Evolutionary conservation across 805 yeast genomes (phyloP), one percentile per base, ranked within the genome.

Genomic region (Nakazawaea siamensis): DNA sequence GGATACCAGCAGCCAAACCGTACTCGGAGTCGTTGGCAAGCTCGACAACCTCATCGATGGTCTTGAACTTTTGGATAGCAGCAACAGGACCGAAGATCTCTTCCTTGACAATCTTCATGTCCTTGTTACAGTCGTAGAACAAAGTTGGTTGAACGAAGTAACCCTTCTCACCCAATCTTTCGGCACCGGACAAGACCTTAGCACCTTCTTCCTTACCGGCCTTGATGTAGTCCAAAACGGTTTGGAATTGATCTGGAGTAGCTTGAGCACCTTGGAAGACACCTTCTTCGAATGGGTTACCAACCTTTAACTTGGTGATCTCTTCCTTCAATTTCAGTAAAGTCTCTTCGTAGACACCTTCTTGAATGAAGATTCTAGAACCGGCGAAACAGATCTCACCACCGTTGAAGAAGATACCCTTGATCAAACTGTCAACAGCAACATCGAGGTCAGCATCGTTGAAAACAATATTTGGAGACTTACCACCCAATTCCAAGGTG

Each of bases 341-440:
- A 32, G 80, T 64, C 44, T 68, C 64, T 45, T 80, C 86, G 56
- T 81, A 80, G 41, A 78, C 66, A 24, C 70, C 79, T 44, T 76
- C 85, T 60, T 81, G 88, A 42, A 81, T 70, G 53, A 73, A 80
- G 39, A 81, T 65, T 70, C 92, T 76, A 24, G 88, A 80, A 55
- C 88, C 88, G 31, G 88, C 84, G 48, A 82, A 76, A 56, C 90
- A 81, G 39, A 81, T 83, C 62, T 81, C 87, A 60, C 88, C 90
- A 43, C 86, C 78, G 62, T 80, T 80, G 64, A 68, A 73, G 66
- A 79, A 79, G 50, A 81, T 81, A 65, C 86, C 86, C 33, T 68
- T 59, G 34, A 75, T 65, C 48, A 80, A 67, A 52, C 69, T 67
- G 37, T 64, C 56, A 31, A 64, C 52, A 32, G 69, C 55, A 35